These are phyloP conservation scores for Anacardium occidentale DNA, from an alignment of 345 rosid genomes.

Conservation along the genomic window DNA sequence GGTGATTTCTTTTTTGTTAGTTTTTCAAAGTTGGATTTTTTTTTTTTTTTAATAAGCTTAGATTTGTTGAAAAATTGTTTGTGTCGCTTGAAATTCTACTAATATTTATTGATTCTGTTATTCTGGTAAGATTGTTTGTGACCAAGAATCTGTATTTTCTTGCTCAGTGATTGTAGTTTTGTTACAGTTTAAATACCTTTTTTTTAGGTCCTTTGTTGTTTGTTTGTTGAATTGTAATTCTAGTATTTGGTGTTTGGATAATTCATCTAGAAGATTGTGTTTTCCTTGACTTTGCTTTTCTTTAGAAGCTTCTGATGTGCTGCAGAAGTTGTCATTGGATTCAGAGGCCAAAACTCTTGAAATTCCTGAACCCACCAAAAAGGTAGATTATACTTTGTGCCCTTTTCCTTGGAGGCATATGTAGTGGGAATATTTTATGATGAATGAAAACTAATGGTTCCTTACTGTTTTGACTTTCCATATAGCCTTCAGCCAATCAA, in stretches of 20 bases:
- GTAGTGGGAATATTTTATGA: background rate
- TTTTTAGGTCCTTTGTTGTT: background rate
- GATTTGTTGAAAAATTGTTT: background rate
- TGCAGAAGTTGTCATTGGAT: constrained; percentile 73
- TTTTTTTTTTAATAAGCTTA: background rate
- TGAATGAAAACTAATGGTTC: background rate
- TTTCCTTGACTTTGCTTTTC: constrained; percentile 47
- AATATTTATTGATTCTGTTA: background rate
- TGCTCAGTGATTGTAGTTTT: background rate
- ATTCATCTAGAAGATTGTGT: constrained; percentile 3
- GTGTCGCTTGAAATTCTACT: too few relatives aligned
- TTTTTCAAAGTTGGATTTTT: background rate
- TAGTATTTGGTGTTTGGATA: constrained; percentile 1
- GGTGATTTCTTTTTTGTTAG: background rate
- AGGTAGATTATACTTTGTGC: constrained; percentile 34
- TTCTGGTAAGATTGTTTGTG: background rate
- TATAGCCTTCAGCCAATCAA: constrained; percentile 61
- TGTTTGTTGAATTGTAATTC: background rate
- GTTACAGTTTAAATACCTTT: background rate
- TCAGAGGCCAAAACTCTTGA: constrained; percentile 62
- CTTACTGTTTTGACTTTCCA: background rate
- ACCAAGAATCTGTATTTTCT: background rate
- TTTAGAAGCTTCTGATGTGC: constrained; percentile 72
- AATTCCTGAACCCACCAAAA: constrained; percentile 70
- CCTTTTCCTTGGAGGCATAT: background rate